Evolutionary conservation across 164 flowering plant species (phyloP), one percentile per base, ranked within the genome.

Genomic region (Buxus sempervirens): DNA sequence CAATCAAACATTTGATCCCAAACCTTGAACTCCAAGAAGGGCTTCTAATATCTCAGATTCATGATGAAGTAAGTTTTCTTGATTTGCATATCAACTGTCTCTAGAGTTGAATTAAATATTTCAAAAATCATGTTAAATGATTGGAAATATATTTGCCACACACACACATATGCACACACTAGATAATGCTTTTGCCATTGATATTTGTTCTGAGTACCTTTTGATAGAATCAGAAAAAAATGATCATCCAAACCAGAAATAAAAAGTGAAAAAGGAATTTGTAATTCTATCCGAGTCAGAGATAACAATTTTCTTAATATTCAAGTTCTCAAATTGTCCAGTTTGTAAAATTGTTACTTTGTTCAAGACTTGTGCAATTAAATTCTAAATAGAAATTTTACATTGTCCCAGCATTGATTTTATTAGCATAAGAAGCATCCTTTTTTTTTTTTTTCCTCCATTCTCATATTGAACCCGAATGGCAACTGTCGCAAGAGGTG

Each of bases 11-110:
- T 80, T 81, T 96, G 85, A 96, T 96, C 45, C 97, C 97, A 26
- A 96, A 96, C 74, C 99, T 96, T 79, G 98, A 96, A 73, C 90
- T 93, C 66, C 87, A 84, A 78, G 99, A 93, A 65, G 98, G 97
- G 56, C 80, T 86, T 71, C 95, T 93, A 64, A 82, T 96, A 60
- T 80, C 84, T 67, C 89, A 88, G 72, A 91, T 96, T 68, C 98
- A 96, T 82, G 79, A 74, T 67, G 98, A 96, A 88, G 99, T 93
- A 59, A 67, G 84, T 69, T 20, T 70, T 62, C 49, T 48, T 63
- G 23, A 27, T n/a, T 54, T 49, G 38, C 23, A 24, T n/a, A 23
- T 21, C 18, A 45, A 45, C 38, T 32, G 38, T 58, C 6, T 58
- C 1, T 26, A 20, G 25, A 5, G 36, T 58, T 58, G 36, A 25